Conservation (phyloP, 1,284 basidiomycete species). For the Ganoderma boninense region DNA sequence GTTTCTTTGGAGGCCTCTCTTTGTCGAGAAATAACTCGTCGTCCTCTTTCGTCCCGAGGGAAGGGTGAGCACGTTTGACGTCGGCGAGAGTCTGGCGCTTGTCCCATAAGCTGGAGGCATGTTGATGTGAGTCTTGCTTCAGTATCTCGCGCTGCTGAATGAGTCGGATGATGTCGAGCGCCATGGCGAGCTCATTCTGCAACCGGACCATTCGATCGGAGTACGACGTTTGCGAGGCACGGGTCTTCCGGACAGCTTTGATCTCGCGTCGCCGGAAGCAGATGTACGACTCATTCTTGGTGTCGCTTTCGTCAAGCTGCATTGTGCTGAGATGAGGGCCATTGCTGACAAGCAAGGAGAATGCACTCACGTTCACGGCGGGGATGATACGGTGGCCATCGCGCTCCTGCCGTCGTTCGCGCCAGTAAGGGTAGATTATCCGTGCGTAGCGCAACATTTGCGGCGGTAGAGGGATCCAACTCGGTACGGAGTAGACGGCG, state of each 20-base stretch:
- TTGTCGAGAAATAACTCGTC: slow-evolving; percentile 87
- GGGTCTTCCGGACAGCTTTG: slow-evolving; percentile 94
- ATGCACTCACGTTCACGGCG: slow-evolving; percentile 40
- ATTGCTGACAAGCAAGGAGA: background rate
- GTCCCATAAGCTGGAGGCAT: slow-evolving; percentile 80
- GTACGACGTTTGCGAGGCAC: slow-evolving; percentile 87
- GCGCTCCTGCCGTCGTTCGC: slow-evolving; percentile 42
- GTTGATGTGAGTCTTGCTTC: slow-evolving; percentile 72
- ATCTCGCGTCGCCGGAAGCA: slow-evolving; percentile 97
- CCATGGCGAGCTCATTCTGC: slow-evolving; percentile 77
- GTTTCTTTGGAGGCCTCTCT: slow-evolving; percentile 70
- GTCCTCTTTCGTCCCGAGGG: slow-evolving; percentile 75
- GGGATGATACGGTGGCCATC: slow-evolving; percentile 44
- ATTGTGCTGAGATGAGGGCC: slow-evolving; percentile 1
- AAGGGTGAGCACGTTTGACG: slow-evolving; percentile 81
- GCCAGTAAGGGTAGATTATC: slow-evolving; percentile 43
- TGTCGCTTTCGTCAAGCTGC: slow-evolving; percentile 92
- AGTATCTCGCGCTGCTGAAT: slow-evolving; percentile 78
- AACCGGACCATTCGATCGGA: slow-evolving; percentile 89
- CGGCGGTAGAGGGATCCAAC: slow-evolving; percentile 37
- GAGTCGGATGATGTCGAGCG: slow-evolving; percentile 76
- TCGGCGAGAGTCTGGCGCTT: slow-evolving; percentile 80
- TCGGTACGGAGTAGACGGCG: slow-evolving; percentile 38
- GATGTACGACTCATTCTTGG: slow-evolving; percentile 93
- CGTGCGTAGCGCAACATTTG: slow-evolving; percentile 39